Evolutionary conservation across 768 basidiomycete genomes (phyloP), one percentile per base, ranked within the genome.

Genomic region (Paxillus ammoniavirescens): DNA sequence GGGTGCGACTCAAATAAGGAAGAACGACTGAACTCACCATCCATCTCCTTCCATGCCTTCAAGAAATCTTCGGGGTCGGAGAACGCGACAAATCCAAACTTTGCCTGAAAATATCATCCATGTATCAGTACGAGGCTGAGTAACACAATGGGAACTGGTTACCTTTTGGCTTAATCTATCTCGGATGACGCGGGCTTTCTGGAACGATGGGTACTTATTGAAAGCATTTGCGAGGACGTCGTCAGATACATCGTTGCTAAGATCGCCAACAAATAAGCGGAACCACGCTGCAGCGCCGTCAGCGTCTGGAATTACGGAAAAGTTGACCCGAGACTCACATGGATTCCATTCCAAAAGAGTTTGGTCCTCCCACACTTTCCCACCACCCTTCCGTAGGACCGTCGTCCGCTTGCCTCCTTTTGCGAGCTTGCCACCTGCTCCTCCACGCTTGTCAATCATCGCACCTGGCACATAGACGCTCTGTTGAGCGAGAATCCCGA

Each of bases 41-140:
- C 94, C 95, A 97, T 98, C 71, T 98, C 95, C 69, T 98, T 98
- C 96, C 96, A 99, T 15, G 96, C 96, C 67, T 86, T 95, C 52
- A 99, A 70, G 71, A 98, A 98, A 69, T 99, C 97, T 72, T 99
- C 97, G 0, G 97, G 97, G 65, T 98, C 97, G 42, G 91, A 92
- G 72, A 98, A 99, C 1, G 93, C 93, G 26, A 98, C 93, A 65
- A 99, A 99, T 4, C 95, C 97, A 65, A 87, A 99, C 70, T 92
- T 97, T 0, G 96, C 95, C 93, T 96, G 52, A 2, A 59, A 18
- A 50, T 13, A 42, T 23, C 33, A 58, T 48, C 4, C 49, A 36
- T 21, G 21, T 3, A 21, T 50, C 33, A 59, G 56, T 38, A 31
- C 13, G 17, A 58, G 5, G 36, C 21, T 15, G 28, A 18, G 37